Evolutionary conservation across 192 early-diverging fungal species (phyloP).

Genomic region (Backusella tuberculispora): DNA sequence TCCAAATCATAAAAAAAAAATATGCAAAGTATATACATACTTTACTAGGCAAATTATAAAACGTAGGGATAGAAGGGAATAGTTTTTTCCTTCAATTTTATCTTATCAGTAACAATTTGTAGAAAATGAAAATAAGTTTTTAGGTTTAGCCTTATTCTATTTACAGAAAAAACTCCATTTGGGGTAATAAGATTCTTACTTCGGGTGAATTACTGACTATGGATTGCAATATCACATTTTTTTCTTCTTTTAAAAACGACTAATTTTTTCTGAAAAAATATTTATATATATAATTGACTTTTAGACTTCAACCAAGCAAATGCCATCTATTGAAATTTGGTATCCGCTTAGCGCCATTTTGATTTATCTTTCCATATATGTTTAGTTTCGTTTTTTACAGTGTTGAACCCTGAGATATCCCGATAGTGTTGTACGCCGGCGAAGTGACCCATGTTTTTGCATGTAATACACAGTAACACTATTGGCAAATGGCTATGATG

Average conservation of each 20-base stretch:
- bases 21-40: background rate
- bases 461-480: constrained; percentile 1
- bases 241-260: no score
- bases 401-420: constrained; percentile 8
- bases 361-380: constrained; percentile 5
- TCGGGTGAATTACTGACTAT: background rate
- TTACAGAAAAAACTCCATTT: background rate
- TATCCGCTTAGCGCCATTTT: background rate
- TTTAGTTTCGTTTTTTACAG: background rate
- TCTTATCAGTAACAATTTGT: background rate
- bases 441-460: constrained; percentile 10
- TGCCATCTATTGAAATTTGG: background rate
- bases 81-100: background rate
- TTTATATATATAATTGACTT: background rate
- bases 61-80: background rate
- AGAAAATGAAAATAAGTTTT: background rate
- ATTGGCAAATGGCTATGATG: background rate
- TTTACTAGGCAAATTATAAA: no score
- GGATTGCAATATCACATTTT: background rate
- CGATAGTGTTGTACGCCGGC: background rate
- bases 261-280: no score
- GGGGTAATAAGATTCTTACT: background rate
- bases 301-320: background rate
- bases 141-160: background rate
- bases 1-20: background rate